Evolutionary conservation across 2,329 filamentous ascomycete species (phyloP), one percentile per base, ranked within the genome.

Genomic region (Tolypocladium album): DNA sequence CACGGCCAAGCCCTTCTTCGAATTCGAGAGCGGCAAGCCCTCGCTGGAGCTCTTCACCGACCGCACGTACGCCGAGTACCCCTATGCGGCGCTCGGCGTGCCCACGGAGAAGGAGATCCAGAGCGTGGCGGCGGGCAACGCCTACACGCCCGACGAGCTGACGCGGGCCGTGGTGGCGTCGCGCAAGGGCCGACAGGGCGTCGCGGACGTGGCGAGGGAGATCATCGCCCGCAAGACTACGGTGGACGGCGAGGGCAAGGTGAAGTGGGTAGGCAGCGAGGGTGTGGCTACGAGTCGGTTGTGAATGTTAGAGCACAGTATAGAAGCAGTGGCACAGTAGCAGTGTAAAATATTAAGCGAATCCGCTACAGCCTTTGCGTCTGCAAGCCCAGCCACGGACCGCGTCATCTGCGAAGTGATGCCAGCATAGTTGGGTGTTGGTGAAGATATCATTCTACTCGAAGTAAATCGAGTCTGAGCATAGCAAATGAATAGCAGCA

Each of bases 11-110:
- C 76, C 79, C 1, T 97, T 96, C 77, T 93, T 96, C 74, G 66
- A 76, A 47, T 75, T 80, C 34, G 70, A 75, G 45, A 73, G 79
- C 20, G 59, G 64, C 42, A 64, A 75, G 53, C 39, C 45, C 39
- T 72, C 76, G 58, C 75, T 97, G 53, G 64, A 78, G 55, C 78
- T 96, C 58, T 77, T 92, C 61, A 86, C 79, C 61, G 70, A 79
- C 58, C 73, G 77, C 15, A 82, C 88, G 66, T 97, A 88, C 75
- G 71, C 69, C 6, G 77, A 87, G 61, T 97, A 97, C 73, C 93
- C 92, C 1, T 84, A 90, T 72, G 73, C 75, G 15, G 52, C 57
- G n/a, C 85, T 92, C 38, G 88, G 87, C 6, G 78, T 97, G 62
- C 94, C 93, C 6, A 81, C 79, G 2, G 92, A 97, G 75, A 66